phyloP scores from a whole-genome alignment of 345 rosid genomes.

The Cardamine resedifolia region DNA sequence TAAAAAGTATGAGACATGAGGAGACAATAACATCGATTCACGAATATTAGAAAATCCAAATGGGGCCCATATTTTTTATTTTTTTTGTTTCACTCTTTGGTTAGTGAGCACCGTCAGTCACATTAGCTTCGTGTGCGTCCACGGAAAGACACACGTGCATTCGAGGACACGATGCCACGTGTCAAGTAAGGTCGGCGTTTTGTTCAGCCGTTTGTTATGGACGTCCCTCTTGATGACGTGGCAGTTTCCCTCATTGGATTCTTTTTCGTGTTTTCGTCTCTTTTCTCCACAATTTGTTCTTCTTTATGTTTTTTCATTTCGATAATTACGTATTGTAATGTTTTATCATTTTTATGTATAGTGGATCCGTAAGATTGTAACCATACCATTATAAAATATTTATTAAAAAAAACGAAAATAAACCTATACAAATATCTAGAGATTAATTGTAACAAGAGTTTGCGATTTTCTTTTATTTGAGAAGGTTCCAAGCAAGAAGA shows the following conservation, averaged over 20 bases:
- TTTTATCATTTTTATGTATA: too few species aligned
- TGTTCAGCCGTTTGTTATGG: constrained; percentile 24
- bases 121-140: constrained; percentile 29
- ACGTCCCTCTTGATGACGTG: constrained; percentile 29
- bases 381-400: too few species aligned
- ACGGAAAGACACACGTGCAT: constrained; percentile 19
- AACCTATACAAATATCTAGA: neutral
- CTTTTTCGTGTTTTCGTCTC: constrained; percentile 8
- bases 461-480: neutral
- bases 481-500: constrained; percentile 30
- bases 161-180: neutral
- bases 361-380: neutral
- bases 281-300: neutral
- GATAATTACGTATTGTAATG: neutral
- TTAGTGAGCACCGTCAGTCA: constrained; percentile 34
- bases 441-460: neutral
- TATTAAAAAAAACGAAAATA: neutral
- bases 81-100: neutral
- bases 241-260: constrained; percentile 35
- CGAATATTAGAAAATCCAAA: constrained; percentile 33
- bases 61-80: neutral
- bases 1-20: constrained; percentile 8
- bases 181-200: constrained; percentile 7
- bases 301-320: neutral
- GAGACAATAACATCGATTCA: constrained; percentile 37